Evolutionary conservation across 2,329 filamentous ascomycete genomes (phyloP).

Genomic region (Chaetomium olivaceum): DNA sequence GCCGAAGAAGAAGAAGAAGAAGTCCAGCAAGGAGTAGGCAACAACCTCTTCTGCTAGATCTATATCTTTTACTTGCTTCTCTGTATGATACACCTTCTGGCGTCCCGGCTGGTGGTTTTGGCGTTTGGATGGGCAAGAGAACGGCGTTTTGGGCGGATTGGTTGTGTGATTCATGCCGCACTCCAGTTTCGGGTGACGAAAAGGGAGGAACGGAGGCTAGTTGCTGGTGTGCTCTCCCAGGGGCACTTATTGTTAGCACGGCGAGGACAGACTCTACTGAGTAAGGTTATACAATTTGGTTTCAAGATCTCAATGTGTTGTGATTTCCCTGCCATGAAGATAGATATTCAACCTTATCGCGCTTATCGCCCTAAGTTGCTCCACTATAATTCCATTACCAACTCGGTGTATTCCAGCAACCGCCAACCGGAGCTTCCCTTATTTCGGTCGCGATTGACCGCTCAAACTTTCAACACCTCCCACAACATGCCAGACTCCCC

Average conservation of each 20-base stretch:
- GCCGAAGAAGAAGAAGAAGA: conserved; percentile 54
- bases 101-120: conserved; percentile 31
- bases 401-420: background rate
- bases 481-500: conserved; percentile 32
- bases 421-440: background rate
- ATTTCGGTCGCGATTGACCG: background rate
- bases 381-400: conserved; percentile 1
- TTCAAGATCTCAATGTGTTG: background rate
- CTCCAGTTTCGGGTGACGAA: conserved; percentile 27
- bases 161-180: conserved; percentile 27
- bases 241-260: background rate
- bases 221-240: conserved; percentile 2
- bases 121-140: conserved; percentile 33
- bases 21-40: conserved; percentile 34
- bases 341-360: background rate
- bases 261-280: conserved; percentile 7
- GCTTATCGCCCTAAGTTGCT: conserved; percentile 3
- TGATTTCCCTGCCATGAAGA: background rate
- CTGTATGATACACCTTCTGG: conserved; percentile 37
- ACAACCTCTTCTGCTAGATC: conserved; percentile 14
- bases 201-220: conserved; percentile 18
- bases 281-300: background rate
- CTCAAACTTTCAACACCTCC: background rate
- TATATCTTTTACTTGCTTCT: conserved; percentile 26
- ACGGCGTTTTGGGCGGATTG: conserved; percentile 30